phyloP scores from a whole-genome alignment of 2,329 filamentous ascomycete genomes.

The Clarireedia monteithiana region DNA sequence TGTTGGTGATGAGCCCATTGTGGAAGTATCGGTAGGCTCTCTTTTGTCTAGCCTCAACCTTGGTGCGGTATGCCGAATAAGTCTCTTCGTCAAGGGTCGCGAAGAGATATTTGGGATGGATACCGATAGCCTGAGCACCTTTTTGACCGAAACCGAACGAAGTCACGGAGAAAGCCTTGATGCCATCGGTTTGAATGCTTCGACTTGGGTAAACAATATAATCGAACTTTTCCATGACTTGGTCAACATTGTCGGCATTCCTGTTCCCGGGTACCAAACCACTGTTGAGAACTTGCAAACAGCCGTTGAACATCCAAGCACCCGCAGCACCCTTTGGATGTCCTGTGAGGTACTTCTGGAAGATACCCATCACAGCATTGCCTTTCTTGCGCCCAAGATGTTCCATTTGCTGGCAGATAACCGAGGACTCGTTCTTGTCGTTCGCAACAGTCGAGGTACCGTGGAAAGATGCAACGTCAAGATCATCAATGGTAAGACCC shows the following conservation, averaged over 20 bases:
- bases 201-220: constrained; percentile 96
- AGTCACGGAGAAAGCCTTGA: constrained; percentile 98
- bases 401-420: constrained; percentile 91
- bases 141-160: constrained; percentile 99
- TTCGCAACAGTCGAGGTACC: constrained; percentile 97
- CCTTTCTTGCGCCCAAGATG: constrained; percentile 95
- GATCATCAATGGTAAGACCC: constrained; percentile 95
- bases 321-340: constrained; percentile 98
- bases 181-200: constrained; percentile 90
- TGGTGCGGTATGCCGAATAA: constrained; percentile 74
- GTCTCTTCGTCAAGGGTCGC: constrained; percentile 84
- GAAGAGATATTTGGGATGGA: constrained; percentile 93
- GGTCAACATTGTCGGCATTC: constrained; percentile 95
- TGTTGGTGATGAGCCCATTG: constrained; percentile 96
- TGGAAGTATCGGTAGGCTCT: constrained; percentile 99
- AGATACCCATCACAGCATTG: constrained; percentile 91
- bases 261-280: constrained; percentile 94
- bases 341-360: constrained; percentile 98
- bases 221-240: constrained; percentile 95
- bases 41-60: constrained; percentile 92
- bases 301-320: constrained; percentile 99
- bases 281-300: constrained; percentile 87
- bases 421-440: constrained; percentile 98
- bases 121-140: constrained; percentile 92
- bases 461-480: constrained; percentile 95